Base-by-base conservation (phyloP, 306 rosid species). In the Delonix regia region DNA sequence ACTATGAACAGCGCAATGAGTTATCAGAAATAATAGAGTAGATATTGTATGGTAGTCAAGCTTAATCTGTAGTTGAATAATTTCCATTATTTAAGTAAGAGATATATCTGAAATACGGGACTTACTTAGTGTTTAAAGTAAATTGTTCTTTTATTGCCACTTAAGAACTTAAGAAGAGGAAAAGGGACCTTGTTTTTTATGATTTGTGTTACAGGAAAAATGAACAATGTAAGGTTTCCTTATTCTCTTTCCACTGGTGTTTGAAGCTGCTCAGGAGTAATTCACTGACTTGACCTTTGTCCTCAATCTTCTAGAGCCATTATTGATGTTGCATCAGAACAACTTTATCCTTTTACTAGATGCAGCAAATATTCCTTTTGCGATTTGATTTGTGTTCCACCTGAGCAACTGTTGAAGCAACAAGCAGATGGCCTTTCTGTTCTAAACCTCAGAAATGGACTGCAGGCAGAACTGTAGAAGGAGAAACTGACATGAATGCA, bases 371-470 rank as follows among this genome's bases (percentile, higher is more conserved):
- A 71, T 48, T 79, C 59, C 45, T 71, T 28, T 70, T 47, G 56
- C 61, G 18, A 12, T 70, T 69, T 59, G 53, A 18, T 71, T 53
- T 80, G 33, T 55, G 69, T 42, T 30, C 24, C 18, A 18, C 9
- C 6, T 71, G 72, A 18, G 25, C 11, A 28, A 36, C 48, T 38
- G 53, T 79, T 62, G 27, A 9, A 65, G 19, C 25, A 27, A 52
- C 4, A 52, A 19, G 47, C 27, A 36, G 45, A 30, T 47, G 79
- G 6, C 21, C 69, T 41, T 74, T 25, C 68, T 73, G 9, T 47
- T 79, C 47, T 22, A 47, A 70, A 78, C 64, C 44, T 10, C 48
- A 34, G 21, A 70, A 45, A 45, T 22, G 44, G 53, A 48, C 63
- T 15, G 56, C 33, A 24, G 34, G 66, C 33, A 30, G 33, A n/a